Evolutionary conservation across 371 early-diverging fungal genomes (phyloP), one percentile per base, ranked within the genome.

Genomic region (Polyrhizophydium stewartii): DNA sequence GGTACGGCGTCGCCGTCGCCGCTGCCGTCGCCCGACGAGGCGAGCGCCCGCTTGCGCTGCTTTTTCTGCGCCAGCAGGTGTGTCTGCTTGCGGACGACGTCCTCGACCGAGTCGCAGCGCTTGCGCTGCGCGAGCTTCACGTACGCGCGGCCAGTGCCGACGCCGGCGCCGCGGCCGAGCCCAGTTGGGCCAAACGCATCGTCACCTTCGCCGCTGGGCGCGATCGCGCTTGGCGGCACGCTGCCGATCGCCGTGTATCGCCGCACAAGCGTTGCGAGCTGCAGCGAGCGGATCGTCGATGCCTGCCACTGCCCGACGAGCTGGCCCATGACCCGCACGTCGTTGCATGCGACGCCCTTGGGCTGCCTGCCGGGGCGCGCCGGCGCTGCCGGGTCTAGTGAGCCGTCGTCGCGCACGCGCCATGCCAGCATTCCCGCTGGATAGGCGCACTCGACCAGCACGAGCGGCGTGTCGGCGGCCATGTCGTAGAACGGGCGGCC

Each of bases 381-480:
- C 49, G 3, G 22, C 43, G 22, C 3, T 7, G 49, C 49, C 7
- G 3, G 28, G 22, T 47, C 7, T 47, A 7, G 49, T 3, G 49
- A 53, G 53, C 24, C 32, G 53, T 53, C 41, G n/a, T 60, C 52
- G 27, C 22, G 49, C 19, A 33, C 32, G 7, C 38, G 59, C 70
- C 70, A 73, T 10, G 38, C 22, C 13, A 73, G 58, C n/a, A 51
- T 38, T 24, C 63, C 83, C 0, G 58, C 47, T 0, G 61, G 56
- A 69, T 86, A 97, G n/a, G 84, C 85, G 65, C 94, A 92, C 59
- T 96, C 92, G 46, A 89, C 89, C 37, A 97, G 69, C 1, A 97
- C 84, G 30, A 97, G 73, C 1, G 96, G 94, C 30, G 85, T 64
- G 55, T 96, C 96, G 40, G 85, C 79, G 0, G 98, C 96, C 90